phyloP scores from a whole-genome alignment of 2,329 filamentous ascomycete species.

The Cercospora citrullina region DNA sequence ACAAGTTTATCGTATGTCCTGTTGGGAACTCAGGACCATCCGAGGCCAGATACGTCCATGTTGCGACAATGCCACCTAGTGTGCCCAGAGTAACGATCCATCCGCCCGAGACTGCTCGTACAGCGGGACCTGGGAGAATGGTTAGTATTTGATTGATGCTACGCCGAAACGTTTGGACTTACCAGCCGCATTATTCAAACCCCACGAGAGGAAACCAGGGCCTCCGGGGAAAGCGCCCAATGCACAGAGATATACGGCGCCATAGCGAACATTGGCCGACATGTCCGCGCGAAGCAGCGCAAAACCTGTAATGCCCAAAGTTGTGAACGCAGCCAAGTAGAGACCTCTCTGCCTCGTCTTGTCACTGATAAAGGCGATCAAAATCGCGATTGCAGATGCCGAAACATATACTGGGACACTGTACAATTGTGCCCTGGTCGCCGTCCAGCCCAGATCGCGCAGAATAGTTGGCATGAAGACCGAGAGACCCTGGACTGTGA shows the following conservation, averaged over 20 bases:
- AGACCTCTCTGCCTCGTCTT: conserved; percentile 26
- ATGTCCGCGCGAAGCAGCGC: conserved; percentile 35
- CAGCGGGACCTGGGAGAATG: conserved; percentile 45
- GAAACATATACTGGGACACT: conserved; percentile 46
- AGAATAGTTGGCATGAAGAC: conserved; percentile 56
- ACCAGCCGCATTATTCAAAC: conserved; percentile 58
- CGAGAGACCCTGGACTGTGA: conserved; percentile 54
- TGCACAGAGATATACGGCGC: conserved; percentile 41
- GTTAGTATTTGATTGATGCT: not conserved
- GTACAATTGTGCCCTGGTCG: conserved; percentile 49
- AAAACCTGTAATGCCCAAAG: conserved; percentile 38
- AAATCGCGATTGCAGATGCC: conserved; percentile 27
- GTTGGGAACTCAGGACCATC: conserved; percentile 52
- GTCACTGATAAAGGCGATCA: conserved; percentile 31
- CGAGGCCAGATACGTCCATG: conserved; percentile 55
- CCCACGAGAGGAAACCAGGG: conserved; percentile 60
- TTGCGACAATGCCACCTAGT: conserved; percentile 58
- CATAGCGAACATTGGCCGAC: conserved; percentile 37
- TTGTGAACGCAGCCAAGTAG: conserved; percentile 28
- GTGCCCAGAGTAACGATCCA: conserved; percentile 59
- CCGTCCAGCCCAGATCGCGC: conserved; percentile 62
- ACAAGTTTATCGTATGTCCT: conserved; percentile 60
- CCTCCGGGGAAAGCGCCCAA: conserved; percentile 59
- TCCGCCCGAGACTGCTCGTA: conserved; percentile 57
- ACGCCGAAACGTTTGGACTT: not conserved